A percentile compares a stretch with the other conserved stretches of the same genome.
Evolutionary conservation across 106 monocot species (phyloP).

Genomic region (Dendrobium nobile): DNA sequence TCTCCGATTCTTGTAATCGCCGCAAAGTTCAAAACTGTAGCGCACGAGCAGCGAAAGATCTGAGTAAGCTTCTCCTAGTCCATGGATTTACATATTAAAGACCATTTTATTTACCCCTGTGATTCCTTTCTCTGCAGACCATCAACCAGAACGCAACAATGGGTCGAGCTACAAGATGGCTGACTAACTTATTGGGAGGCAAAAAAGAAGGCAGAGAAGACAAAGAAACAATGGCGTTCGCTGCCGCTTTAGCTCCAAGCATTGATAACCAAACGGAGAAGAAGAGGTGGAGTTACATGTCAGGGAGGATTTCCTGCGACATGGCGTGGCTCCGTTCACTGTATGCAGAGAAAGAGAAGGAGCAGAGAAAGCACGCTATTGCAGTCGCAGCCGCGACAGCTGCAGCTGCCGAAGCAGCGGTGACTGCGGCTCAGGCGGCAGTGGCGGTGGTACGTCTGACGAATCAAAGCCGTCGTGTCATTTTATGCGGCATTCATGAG

Average conservation of each 20-base stretch:
- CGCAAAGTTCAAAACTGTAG: too few relatives aligned
- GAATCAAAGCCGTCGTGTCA: conserved; percentile 2
- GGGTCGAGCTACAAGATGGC: conserved; percentile 77
- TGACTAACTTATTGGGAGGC: conserved; percentile 44
- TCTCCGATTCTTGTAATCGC: too few relatives aligned
- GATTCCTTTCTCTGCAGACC: too few relatives aligned
- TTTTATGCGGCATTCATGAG: conserved; percentile 12
- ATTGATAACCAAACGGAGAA: conserved; percentile 32
- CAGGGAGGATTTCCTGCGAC: conserved; percentile 24
- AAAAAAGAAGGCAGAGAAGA: conserved; percentile 38
- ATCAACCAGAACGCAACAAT: conserved; percentile 11
- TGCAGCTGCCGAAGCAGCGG: conserved; percentile 50
- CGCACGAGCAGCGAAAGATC: too few relatives aligned
- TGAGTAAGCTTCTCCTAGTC: too few relatives aligned
- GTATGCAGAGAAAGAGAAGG: conserved; percentile 8
- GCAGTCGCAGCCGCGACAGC: conserved; percentile 57
- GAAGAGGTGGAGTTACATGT: conserved; percentile 78
- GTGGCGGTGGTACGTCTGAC: conserved; percentile 52
- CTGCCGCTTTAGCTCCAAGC: background rate
- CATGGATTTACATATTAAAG: too few relatives aligned
- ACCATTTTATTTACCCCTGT: too few relatives aligned
- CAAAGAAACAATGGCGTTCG: background rate
- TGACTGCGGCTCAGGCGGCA: conserved; percentile 49
- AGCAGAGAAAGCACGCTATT: conserved; percentile 34
- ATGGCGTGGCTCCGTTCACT: conserved; percentile 50